Evolutionary conservation across 2,329 filamentous ascomycete genomes (phyloP).

Genomic region (Penicillium sp.): DNA sequence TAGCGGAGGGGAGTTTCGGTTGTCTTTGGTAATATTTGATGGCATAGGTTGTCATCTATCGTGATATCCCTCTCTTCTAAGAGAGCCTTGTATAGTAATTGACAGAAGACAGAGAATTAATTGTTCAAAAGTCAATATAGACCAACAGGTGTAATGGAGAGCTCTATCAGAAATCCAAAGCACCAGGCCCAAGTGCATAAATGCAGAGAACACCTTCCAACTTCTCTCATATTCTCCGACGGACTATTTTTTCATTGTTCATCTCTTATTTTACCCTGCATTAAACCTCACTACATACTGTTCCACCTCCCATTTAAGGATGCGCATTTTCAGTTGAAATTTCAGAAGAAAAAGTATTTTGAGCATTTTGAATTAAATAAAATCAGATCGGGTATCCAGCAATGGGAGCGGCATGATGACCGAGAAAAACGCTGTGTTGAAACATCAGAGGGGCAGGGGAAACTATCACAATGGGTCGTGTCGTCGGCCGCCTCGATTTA

Average conservation of each 20-base stretch:
- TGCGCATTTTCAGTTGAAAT: background rate
- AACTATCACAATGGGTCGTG: conserved; percentile 6
- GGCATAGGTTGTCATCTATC: conserved; percentile 7
- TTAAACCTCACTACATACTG: background rate
- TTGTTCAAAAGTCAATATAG: background rate
- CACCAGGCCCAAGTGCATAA: background rate
- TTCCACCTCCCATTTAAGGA: background rate
- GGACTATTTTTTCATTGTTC: no score
- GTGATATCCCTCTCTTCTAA: conserved; percentile 16
- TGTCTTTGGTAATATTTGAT: background rate
- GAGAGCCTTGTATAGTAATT: conserved; percentile 14
- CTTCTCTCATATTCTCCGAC: background rate
- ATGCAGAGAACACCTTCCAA: background rate
- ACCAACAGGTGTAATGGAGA: background rate
- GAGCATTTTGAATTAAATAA: conserved; percentile 8
- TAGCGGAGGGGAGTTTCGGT: conserved; percentile 1
- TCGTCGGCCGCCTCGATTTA: conserved; percentile 4
- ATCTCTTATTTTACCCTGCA: background rate
- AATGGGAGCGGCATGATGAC: conserved; percentile 16
- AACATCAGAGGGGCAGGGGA: conserved; percentile 12
- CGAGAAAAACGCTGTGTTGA: conserved; percentile 23
- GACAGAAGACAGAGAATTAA: conserved; percentile 5
- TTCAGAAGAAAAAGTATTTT: background rate
- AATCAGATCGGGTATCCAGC: conserved; percentile 31
- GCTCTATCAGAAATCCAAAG: background rate